Base-by-base conservation (phyloP, 306 rosid genomes). In the Cajanus cajan region DNA sequence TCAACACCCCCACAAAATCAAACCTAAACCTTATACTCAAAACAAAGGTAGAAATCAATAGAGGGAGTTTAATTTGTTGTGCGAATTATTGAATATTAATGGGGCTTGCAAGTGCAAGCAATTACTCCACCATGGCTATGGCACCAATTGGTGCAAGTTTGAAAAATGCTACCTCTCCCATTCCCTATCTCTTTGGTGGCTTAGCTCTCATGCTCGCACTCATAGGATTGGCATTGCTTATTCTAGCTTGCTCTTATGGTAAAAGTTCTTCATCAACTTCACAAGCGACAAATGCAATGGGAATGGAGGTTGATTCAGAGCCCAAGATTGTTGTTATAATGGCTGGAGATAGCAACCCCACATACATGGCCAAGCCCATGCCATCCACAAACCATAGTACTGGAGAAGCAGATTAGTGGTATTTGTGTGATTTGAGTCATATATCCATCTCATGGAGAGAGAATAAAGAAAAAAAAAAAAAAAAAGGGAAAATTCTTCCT, bases 281-380 rank as follows among this genome's bases (percentile, higher is more conserved):
- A 28, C 1, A 62, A 68, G 11, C 75, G 52, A 37, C 39, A 12
- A 75, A n/a, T 74, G 55, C 67, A 55, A 21, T n/a, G 76, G 84
- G 18, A 44, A 57, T 57, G 57, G 65, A 15, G 31, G 71, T 11
- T 11, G 68, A 77, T 48, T 74, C 80, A 0, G 88, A 89, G 70
- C 92, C 96, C 0, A 90, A 84, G 79, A 76, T 90, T 64, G 92
- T 94, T 47, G 98, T 92, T 33, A 87, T 94, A 24, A 92, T 94
- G 97, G 96, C 98, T 2, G 98, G 98, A 70, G 96, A 94, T 39
- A 78, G 66, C 22, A 88, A 77, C 59, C 94, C 98, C 21, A 88
- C 97, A 3, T 88, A 79, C 85, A 76, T 94, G 88, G 98, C 97
- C 22, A 87, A 84, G 8, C 98, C 97, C 0, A n/a, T 78, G 8